These are phyloP conservation scores for Microthlaspi erraticum DNA, from an alignment of 345 rosid species.

Conservation along the genomic window DNA sequence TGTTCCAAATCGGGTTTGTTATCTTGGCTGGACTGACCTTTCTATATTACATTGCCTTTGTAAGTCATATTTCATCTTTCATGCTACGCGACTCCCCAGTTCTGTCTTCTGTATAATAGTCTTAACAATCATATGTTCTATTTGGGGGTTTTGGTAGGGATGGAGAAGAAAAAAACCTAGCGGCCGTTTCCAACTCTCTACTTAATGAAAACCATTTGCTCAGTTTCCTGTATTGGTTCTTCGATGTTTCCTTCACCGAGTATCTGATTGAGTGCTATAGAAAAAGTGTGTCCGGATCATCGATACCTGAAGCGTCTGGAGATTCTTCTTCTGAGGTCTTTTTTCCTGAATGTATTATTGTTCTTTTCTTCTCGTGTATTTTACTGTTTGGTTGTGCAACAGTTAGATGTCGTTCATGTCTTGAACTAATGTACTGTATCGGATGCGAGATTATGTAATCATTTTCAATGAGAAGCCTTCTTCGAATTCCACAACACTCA, in stretches of 20 bases:
- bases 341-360: conserved; percentile 14
- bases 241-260: not conserved
- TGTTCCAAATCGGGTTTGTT: conserved; percentile 86
- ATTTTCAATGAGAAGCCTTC: conserved; percentile 33
- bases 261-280: conserved; percentile 27
- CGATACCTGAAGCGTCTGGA: conserved; percentile 5
- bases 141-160: conserved; percentile 58
- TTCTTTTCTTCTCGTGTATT: conserved; percentile 1
- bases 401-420: conserved; percentile 21
- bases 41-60: conserved; percentile 81
- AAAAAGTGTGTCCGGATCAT: conserved; percentile 19
- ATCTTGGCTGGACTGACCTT: conserved; percentile 86
- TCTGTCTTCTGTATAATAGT: conserved; percentile 13
- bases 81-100: conserved; percentile 2
- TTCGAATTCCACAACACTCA: not conserved
- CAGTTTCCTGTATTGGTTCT: conserved; percentile 1
- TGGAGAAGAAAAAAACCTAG: conserved; percentile 92
- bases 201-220: conserved; percentile 38
- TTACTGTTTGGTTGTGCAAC: conserved; percentile 37
- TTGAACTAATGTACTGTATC: conserved; percentile 26
- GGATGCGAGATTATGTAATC: conserved; percentile 27
- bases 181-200: conserved; percentile 85
- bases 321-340: conserved; percentile 29
- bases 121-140: conserved; percentile 13
- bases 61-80: conserved; percentile 48